Evolutionary conservation across 2,329 filamentous ascomycete genomes (phyloP).

Genomic region (Epichloe scottii): DNA sequence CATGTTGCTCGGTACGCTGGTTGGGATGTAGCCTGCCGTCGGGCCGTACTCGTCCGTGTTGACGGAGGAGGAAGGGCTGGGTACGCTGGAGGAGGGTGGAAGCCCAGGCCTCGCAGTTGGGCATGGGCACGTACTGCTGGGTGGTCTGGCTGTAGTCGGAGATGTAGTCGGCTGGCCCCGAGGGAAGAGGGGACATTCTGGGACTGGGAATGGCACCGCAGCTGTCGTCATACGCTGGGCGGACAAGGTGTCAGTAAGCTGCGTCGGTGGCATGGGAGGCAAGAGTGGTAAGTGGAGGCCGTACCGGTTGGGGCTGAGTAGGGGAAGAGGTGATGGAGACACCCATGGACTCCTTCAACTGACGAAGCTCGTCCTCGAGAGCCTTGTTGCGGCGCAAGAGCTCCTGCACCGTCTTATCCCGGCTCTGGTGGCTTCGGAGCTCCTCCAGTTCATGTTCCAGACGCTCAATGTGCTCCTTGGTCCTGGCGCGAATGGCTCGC

Average conservation of each 20-base stretch:
- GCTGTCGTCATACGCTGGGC: conserved; percentile 26
- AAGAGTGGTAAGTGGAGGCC: conserved; percentile 9
- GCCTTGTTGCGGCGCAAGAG: conserved; percentile 38
- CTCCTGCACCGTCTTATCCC: conserved; percentile 39
- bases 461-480: conserved; percentile 72
- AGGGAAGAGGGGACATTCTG: conserved; percentile 32
- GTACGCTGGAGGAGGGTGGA: conserved; percentile 33
- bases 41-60: conserved; percentile 33
- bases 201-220: conserved; percentile 30
- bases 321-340: conserved; percentile 27
- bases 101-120: conserved; percentile 35
- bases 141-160: conserved; percentile 24
- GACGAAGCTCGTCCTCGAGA: conserved; percentile 39
- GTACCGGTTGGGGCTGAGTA: conserved; percentile 29
- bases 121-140: conserved; percentile 23
- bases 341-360: conserved; percentile 32
- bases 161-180: conserved; percentile 28
- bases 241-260: conserved; percentile 12
- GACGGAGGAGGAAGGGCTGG: conserved; percentile 38
- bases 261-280: conserved; percentile 1
- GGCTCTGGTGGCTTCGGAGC: conserved; percentile 39
- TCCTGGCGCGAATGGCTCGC: conserved; percentile 73
- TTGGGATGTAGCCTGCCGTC: conserved; percentile 31
- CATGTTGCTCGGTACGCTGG: conserved; percentile 34
- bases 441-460: conserved; percentile 66